These are phyloP conservation scores for Priceomyces melissophilus DNA, from an alignment of 805 yeast species.

Conservation along the genomic window DNA sequence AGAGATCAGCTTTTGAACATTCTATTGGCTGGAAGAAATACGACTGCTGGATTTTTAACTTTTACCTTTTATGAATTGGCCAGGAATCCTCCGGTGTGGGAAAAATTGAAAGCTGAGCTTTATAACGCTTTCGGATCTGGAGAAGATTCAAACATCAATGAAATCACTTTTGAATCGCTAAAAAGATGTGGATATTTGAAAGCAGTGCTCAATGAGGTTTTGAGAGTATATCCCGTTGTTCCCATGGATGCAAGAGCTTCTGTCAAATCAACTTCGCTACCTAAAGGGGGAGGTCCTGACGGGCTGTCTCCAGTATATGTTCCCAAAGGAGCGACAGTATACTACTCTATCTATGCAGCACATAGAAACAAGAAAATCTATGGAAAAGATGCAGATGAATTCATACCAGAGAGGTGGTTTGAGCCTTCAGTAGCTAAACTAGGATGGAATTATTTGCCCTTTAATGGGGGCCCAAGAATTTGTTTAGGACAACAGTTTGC, in stretches of 20 bases:
- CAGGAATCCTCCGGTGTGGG: constrained; percentile 36
- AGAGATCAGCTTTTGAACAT: constrained; percentile 51
- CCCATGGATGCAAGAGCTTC: constrained; percentile 48
- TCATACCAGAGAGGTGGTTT: constrained; percentile 34
- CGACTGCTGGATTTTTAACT: constrained; percentile 49
- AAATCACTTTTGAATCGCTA: constrained; percentile 45
- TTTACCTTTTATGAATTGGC: constrained; percentile 44
- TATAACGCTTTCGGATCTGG: constrained; percentile 28
- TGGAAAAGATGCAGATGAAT: constrained; percentile 29
- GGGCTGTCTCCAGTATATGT: constrained; percentile 37
- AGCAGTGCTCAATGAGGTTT: constrained; percentile 44
- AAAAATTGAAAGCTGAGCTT: constrained; percentile 35
- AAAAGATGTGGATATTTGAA: constrained; percentile 46
- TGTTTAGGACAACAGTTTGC: constrained; percentile 40
- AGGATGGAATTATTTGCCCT: constrained; percentile 36
- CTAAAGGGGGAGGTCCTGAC: constrained; percentile 49
- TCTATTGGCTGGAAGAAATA: constrained; percentile 52
- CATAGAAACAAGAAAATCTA: constrained; percentile 36
- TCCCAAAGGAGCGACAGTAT: constrained; percentile 40
- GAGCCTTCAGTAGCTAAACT: constrained; percentile 20
- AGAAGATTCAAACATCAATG: constrained; percentile 28
- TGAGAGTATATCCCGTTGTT: constrained; percentile 51
- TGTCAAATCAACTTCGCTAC: constrained; percentile 43
- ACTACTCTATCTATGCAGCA: constrained; percentile 37
- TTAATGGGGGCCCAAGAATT: constrained; percentile 37